These are phyloP conservation scores for Botryotinia calthae DNA, from an alignment of 2,329 filamentous ascomycete species.

Conservation along the genomic window DNA sequence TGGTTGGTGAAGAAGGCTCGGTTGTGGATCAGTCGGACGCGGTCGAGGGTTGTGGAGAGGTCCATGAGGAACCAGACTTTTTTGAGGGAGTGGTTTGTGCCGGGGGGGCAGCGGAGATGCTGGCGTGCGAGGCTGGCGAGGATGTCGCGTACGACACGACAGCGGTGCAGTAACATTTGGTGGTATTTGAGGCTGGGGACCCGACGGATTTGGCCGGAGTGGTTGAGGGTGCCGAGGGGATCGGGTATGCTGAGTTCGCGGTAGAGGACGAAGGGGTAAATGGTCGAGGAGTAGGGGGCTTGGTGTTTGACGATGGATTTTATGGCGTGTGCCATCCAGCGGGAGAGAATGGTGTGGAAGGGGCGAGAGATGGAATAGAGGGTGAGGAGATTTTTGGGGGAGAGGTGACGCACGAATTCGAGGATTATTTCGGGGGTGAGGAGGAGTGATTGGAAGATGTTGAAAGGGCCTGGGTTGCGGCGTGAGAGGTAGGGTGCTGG, in stretches of 20 bases:
- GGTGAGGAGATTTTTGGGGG: neutral
- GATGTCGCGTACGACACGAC: slow-evolving; percentile 59
- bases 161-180: slow-evolving; percentile 60
- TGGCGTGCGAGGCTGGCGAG: slow-evolving; percentile 56
- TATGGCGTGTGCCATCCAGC: slow-evolving; percentile 29
- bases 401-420: neutral
- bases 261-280: slow-evolving; percentile 64
- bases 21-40: slow-evolving; percentile 55
- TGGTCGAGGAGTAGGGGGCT: slow-evolving; percentile 48
- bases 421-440: slow-evolving; percentile 4
- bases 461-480: slow-evolving; percentile 6
- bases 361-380: neutral
- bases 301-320: slow-evolving; percentile 53
- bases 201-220: slow-evolving; percentile 43
- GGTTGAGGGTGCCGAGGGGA: slow-evolving; percentile 48
- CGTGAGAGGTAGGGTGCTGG: neutral
- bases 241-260: slow-evolving; percentile 56
- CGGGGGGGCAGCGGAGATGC: slow-evolving; percentile 55
- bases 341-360: neutral
- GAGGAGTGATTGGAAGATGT: neutral
- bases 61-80: slow-evolving; percentile 76
- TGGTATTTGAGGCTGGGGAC: slow-evolving; percentile 67
- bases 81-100: slow-evolving; percentile 50
- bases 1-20: slow-evolving; percentile 52
- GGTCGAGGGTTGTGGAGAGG: slow-evolving; percentile 53